Percentiles rank a stretch among this genome's conserved stretches.
Conservation (phyloP, 495 filamentous ascomycete species). For the Alectoria sarmentosa region DNA sequence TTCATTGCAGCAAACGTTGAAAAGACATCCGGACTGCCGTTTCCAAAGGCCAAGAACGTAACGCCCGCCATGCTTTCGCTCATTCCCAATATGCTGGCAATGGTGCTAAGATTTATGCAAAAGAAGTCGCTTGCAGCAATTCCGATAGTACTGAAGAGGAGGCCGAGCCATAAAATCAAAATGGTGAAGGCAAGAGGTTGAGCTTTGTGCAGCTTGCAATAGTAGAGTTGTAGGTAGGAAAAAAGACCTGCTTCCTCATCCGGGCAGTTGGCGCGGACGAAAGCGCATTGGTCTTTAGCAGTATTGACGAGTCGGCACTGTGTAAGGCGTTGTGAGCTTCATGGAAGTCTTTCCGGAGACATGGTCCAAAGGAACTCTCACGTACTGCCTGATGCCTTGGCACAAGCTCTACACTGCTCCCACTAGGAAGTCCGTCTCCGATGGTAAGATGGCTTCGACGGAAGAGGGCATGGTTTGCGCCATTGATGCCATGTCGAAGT, state of each 20-base stretch:
- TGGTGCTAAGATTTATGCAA: constrained; percentile 91
- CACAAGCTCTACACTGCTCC: constrained; percentile 19
- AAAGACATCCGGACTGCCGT: constrained; percentile 98
- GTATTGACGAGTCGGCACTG: constrained; percentile 78
- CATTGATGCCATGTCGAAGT: neutral
- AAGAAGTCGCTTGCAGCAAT: constrained; percentile 98
- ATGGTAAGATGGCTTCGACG: neutral
- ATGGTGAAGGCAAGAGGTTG: constrained; percentile 71
- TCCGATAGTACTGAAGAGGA: constrained; percentile 96
- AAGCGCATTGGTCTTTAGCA: constrained; percentile 76
- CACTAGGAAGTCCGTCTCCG: neutral
- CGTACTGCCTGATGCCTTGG: constrained; percentile 31
- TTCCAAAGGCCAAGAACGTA: constrained; percentile 94
- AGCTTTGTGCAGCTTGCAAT: constrained; percentile 66
- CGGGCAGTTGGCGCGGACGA: constrained; percentile 70
- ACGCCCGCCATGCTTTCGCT: constrained; percentile 96
- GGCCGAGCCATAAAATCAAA: constrained; percentile 73
- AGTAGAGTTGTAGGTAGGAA: constrained; percentile 87
- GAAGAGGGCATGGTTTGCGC: constrained; percentile 1
- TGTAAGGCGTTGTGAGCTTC: constrained; percentile 24
- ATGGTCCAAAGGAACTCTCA: neutral
- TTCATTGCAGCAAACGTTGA: constrained; percentile 97
- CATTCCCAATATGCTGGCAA: constrained; percentile 78
- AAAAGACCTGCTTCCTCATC: constrained; percentile 88
- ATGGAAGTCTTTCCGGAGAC: neutral